A percentile compares a stretch with the other conserved stretches of the same genome.
phyloP scores from a whole-genome alignment of 495 filamentous ascomycete genomes.

The Penicillium odoratum region DNA sequence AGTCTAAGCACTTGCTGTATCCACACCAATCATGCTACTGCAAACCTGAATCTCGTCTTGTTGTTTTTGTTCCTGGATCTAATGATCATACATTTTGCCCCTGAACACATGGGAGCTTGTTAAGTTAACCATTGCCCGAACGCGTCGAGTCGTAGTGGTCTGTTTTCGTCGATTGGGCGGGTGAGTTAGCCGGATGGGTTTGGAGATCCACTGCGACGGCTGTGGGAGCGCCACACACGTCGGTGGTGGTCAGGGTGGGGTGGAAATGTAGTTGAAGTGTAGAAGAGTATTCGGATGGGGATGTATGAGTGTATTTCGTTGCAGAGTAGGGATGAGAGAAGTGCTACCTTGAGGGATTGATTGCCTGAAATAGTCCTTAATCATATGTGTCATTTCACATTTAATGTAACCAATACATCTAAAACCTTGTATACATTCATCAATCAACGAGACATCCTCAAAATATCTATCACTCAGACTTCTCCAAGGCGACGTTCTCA shows the following conservation, averaged over 20 bases:
- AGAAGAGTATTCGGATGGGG: not conserved
- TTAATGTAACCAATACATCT: not conserved
- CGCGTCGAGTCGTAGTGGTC: no score
- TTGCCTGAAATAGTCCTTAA: not conserved
- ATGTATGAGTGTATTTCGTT: no score
- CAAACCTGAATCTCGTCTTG: not conserved
- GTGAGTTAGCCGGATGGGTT: not conserved
- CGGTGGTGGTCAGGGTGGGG: not conserved
- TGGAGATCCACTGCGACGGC: not conserved
- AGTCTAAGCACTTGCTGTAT: not conserved
- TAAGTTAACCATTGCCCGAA: no score
- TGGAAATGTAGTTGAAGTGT: not conserved
- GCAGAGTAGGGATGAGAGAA: no score
- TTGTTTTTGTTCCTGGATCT: not conserved
- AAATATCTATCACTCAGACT: not conserved
- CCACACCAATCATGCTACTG: not conserved
- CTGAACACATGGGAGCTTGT: not conserved
- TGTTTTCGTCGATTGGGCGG: not conserved
- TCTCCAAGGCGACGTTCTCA: constrained; percentile 1
- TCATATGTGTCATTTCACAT: not conserved
- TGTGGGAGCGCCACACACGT: not conserved
- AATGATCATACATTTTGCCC: not conserved
- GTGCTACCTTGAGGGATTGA: not conserved
- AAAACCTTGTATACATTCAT: not conserved
- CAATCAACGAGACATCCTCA: not conserved